A percentile compares a stretch with the other conserved stretches of the same genome.
phyloP scores from a whole-genome alignment of 2,329 filamentous ascomycete species.

The Cercospora berteroae region DNA sequence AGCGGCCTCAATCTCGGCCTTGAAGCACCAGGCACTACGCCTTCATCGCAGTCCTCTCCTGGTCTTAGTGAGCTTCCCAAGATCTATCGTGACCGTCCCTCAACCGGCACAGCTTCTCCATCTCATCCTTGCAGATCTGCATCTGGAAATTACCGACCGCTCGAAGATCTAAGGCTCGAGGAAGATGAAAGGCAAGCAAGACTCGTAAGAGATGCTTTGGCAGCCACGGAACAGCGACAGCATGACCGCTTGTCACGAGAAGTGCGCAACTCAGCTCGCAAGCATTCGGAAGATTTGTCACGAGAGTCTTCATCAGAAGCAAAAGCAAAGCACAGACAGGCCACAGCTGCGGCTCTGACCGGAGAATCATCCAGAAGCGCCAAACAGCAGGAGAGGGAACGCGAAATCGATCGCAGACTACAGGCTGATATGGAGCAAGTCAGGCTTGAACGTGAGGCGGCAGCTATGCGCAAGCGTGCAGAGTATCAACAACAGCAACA shows the following conservation, averaged over 20 bases:
- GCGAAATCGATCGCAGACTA: conserved; percentile 4
- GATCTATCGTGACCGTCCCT: conserved; percentile 15
- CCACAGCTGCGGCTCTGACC: conserved; percentile 6
- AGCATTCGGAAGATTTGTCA: not conserved
- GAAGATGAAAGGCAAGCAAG: conserved; percentile 15
- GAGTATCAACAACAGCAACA: conserved; percentile 5
- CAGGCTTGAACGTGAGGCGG: conserved; percentile 7
- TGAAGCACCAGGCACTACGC: not conserved
- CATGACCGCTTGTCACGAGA: conserved; percentile 6
- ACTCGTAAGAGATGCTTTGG: conserved; percentile 10
- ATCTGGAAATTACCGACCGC: conserved; percentile 7
- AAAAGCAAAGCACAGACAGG: conserved; percentile 6
- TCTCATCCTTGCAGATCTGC: conserved; percentile 1
- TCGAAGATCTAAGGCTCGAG: conserved; percentile 5
- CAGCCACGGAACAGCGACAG: conserved; percentile 10
- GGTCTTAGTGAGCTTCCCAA: conserved; percentile 25
- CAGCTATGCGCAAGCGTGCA: not conserved
- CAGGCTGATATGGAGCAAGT: conserved; percentile 7
- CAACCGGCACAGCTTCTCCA: conserved; percentile 14
- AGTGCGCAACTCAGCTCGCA: not conserved
- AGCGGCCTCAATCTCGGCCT: conserved; percentile 16
- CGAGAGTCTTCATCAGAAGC: conserved; percentile 5
- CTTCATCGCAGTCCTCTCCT: conserved; percentile 21
- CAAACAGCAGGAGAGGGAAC: conserved; percentile 5
- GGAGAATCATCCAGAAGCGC: not conserved